Percentiles rank a stretch among this genome's conserved stretches.
Conservation (phyloP, 441 rosid species). For the Populus trichocarpa region DNA sequence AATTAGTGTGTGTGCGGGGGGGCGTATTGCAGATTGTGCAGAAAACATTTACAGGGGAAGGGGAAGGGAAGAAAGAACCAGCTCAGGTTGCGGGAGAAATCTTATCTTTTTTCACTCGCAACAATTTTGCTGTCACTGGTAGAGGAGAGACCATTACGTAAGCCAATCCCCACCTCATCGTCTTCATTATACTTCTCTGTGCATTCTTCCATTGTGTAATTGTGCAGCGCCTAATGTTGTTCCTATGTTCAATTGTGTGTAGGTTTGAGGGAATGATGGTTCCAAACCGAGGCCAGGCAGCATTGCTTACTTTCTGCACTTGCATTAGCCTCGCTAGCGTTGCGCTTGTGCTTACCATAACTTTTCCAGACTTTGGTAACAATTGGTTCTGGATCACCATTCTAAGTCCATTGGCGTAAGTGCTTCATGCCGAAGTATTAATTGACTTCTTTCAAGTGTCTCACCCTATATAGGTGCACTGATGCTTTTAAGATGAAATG, state of each 20-base stretch:
- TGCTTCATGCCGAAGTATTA: background rate
- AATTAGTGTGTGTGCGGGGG: too few species aligned
- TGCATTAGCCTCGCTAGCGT: slow-evolving; percentile 89
- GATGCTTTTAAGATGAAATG: slow-evolving; percentile 14
- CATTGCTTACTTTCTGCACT: slow-evolving; percentile 86
- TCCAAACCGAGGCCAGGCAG: slow-evolving; percentile 91
- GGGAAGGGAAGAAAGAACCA: slow-evolving; percentile 53
- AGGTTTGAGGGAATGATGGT: slow-evolving; percentile 86
- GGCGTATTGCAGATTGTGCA: slow-evolving; percentile 60
- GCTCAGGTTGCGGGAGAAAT: slow-evolving; percentile 83
- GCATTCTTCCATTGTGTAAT: background rate
- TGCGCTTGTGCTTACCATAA: slow-evolving; percentile 78
- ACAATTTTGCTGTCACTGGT: slow-evolving; percentile 69
- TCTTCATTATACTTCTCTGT: background rate
- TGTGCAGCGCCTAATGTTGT: background rate
- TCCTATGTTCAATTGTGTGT: background rate
- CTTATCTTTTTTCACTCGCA: slow-evolving; percentile 79
- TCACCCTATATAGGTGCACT: background rate
- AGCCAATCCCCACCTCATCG: slow-evolving; percentile 16
- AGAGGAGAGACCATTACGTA: slow-evolving; percentile 95
- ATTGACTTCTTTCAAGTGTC: too few species aligned
- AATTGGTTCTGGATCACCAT: slow-evolving; percentile 82
- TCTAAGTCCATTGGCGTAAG: slow-evolving; percentile 89
- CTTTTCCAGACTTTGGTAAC: slow-evolving; percentile 75
- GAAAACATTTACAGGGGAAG: slow-evolving; percentile 63